Evolutionary conservation across 805 yeast genomes (phyloP).

Genomic region (Candida quercuum): DNA sequence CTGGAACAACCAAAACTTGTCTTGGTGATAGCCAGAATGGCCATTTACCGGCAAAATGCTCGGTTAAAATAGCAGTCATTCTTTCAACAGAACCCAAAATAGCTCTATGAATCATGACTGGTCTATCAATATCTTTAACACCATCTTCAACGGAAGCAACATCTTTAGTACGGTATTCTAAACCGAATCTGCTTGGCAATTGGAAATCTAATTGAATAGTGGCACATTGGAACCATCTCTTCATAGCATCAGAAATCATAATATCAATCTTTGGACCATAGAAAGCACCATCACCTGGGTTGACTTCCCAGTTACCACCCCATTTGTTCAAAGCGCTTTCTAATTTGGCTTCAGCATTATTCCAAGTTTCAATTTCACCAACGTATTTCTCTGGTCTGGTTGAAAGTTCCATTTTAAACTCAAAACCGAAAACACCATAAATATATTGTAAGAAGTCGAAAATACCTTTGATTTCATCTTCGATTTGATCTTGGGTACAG

Average conservation of each 20-base stretch:
- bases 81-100: constrained; percentile 97
- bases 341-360: constrained; percentile 80
- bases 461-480: constrained; percentile 72
- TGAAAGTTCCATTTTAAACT: constrained; percentile 93
- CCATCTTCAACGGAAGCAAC: constrained; percentile 36
- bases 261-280: constrained; percentile 96
- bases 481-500: constrained; percentile 91
- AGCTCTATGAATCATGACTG: constrained; percentile 99
- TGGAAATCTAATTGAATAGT: constrained; percentile 99
- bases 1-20: constrained; percentile 94
- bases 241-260: constrained; percentile 88
- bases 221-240: constrained; percentile 98
- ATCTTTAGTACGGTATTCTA: constrained; percentile 76
- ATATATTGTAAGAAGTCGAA: constrained; percentile 82
- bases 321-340: constrained; percentile 77
- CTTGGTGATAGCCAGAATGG: constrained; percentile 99
- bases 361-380: constrained; percentile 94
- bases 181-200: constrained; percentile 88
- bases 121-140: constrained; percentile 62
- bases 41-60: constrained; percentile 99
- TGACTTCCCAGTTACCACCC: constrained; percentile 90
- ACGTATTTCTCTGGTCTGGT: constrained; percentile 96
- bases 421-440: constrained; percentile 90
- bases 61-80: constrained; percentile 97
- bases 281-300: constrained; percentile 97